Evolutionary conservation across 306 rosid genomes (phyloP), one percentile per base, ranked within the genome.

Genomic region (Ceratonia siliqua): DNA sequence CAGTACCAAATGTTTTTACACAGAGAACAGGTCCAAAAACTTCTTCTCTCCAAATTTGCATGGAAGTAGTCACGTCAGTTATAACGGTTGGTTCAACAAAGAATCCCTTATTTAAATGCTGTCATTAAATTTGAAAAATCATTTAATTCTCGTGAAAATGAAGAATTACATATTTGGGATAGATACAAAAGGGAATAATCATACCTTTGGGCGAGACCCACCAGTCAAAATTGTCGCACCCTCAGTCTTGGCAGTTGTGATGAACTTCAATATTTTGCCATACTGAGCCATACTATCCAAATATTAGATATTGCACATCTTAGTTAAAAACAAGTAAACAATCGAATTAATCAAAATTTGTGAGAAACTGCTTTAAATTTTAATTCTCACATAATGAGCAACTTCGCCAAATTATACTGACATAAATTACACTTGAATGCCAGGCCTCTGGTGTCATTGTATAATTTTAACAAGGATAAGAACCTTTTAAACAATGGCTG

Each of bases 21-120:
- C 97, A 90, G 3, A 94, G 86, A 70, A 92, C 96, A 61, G 99
- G 99, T 73, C 97, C 99, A 56, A 94, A 94, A 33, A 92, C 96
- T 86, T 94, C 99, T 76, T 92, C 97, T 81, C 71, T 89, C 99
- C 99, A 94, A 74, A 94, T 92, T 92, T 94, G 96, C 99, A 94
- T 92, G 70, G 92, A 84, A 66, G 89, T 87, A 57, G 92, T 90
- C 70, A 94, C 96, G 73, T 88, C 89, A 48, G 87, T 83, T 70
- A 94, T 87, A 62, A 94, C 43, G 38, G 97, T 85, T 53, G 99
- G 97, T 85, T 92, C 86, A 68, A 94, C 3, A 22, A 88, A 94
- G 85, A 78, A 94, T 49, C 99, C 99, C 62, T 87, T 94, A 81
- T 87, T 86, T 45, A 92, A 87, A 88, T 94, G 97, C 97, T 94